phyloP scores from a whole-genome alignment of 208 protist genomes.

The Crithidia fasciculata region DNA sequence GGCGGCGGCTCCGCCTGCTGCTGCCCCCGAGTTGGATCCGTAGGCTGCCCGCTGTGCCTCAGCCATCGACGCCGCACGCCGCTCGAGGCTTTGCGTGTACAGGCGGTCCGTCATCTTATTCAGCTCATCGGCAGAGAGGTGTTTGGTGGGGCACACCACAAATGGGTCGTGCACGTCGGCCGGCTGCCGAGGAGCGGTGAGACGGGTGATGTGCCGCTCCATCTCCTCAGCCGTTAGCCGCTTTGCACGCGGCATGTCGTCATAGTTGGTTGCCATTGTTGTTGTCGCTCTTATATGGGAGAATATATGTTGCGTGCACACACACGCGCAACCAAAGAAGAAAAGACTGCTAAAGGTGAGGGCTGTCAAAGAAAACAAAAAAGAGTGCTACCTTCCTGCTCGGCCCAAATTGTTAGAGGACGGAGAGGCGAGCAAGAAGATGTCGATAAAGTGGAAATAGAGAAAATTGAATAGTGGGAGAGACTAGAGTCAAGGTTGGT shows the following conservation, averaged over 20 bases:
- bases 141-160: slow-evolving; percentile 61
- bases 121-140: slow-evolving; percentile 51
- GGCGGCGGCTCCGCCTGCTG: background rate
- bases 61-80: slow-evolving; percentile 34
- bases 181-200: slow-evolving; percentile 40
- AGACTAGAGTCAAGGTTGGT: no score
- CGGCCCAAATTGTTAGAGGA: no score
- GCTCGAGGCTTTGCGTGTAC: slow-evolving; percentile 60
- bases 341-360: background rate
- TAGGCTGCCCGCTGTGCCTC: slow-evolving; percentile 32
- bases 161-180: slow-evolving; percentile 57
- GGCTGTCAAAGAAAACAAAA: background rate
- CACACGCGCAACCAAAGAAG: background rate
- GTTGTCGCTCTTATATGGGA: background rate
- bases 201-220: slow-evolving; percentile 59
- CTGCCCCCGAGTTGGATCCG: background rate
- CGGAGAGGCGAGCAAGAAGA: no score
- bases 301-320: background rate
- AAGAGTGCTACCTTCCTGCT: background rate
- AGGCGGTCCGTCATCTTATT: slow-evolving; percentile 72
- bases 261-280: slow-evolving; percentile 19
- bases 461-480: no score
- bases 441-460: no score
- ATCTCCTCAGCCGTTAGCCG: slow-evolving; percentile 60
- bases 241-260: slow-evolving; percentile 16